These are phyloP conservation scores for Apiospora phragmitis DNA, from an alignment of 2,329 filamentous ascomycete genomes.

Conservation along the genomic window DNA sequence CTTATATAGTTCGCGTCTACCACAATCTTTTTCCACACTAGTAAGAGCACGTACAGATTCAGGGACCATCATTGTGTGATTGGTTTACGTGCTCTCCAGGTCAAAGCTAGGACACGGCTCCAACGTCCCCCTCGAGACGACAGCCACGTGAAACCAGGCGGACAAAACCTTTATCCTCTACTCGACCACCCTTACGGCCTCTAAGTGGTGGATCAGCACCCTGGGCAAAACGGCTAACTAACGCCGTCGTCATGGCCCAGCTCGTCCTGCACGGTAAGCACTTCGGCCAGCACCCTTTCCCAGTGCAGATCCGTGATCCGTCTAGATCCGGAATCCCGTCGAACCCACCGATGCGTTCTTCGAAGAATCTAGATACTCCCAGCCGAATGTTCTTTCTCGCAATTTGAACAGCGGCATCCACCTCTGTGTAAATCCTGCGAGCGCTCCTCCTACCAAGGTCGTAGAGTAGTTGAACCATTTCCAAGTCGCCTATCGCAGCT, in stretches of 20 bases:
- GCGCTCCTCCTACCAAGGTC: background rate
- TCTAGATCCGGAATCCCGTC: background rate
- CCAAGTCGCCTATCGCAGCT: background rate
- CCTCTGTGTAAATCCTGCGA: background rate
- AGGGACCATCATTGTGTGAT: too few relatives aligned
- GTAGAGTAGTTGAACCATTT: background rate
- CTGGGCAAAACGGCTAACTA: slow-evolving; percentile 74
- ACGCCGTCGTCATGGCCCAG: slow-evolving; percentile 79
- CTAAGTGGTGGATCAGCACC: slow-evolving; percentile 85
- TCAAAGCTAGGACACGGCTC: slow-evolving; percentile 78
- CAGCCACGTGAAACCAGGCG: slow-evolving; percentile 70
- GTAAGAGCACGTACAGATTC: too few relatives aligned
- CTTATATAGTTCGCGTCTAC: too few relatives aligned
- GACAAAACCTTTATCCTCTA: slow-evolving; percentile 76
- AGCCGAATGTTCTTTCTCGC: background rate
- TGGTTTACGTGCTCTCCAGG: too few relatives aligned
- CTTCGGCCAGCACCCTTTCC: slow-evolving; percentile 75
- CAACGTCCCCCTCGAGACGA: slow-evolving; percentile 73
- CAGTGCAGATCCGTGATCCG: slow-evolving; percentile 75
- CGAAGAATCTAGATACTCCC: background rate
- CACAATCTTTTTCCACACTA: too few relatives aligned
- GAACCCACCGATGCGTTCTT: background rate
- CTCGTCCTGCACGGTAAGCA: slow-evolving; percentile 67
- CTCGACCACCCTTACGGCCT: slow-evolving; percentile 71
- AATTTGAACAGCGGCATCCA: background rate